Conservation (phyloP, 108 stramenopile genomes). For the Skeletonema potamos region DNA sequence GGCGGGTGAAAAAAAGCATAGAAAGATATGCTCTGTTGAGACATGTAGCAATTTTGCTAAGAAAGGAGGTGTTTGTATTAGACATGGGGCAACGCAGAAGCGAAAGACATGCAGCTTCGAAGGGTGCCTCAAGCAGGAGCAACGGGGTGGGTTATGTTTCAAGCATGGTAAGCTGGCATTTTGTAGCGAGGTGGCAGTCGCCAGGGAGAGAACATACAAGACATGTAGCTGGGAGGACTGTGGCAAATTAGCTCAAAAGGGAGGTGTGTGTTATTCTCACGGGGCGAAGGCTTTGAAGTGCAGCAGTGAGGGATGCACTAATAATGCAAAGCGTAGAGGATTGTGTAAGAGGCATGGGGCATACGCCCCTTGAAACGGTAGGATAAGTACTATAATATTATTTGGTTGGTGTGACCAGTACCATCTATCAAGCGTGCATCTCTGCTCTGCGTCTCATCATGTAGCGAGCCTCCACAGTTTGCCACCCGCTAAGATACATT, state of each 20-base stretch:
- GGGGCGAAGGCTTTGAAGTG: not conserved
- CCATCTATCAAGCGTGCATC: no score
- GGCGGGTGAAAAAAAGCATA: not conserved
- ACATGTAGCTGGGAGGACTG: not conserved
- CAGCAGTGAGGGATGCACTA: not conserved
- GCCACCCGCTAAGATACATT: no score
- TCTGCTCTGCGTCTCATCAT: no score
- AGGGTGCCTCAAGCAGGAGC: not conserved
- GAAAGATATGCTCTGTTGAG: not conserved
- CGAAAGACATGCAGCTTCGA: not conserved
- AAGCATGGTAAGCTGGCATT: no score
- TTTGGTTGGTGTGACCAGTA: no score
- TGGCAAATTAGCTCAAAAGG: not conserved
- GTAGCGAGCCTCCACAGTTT: no score
- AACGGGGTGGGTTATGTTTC: no score
- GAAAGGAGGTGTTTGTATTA: not conserved
- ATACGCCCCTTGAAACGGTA: not conserved
- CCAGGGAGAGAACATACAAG: no score
- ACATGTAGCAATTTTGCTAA: not conserved
- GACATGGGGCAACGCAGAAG: no score
- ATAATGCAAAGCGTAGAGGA: not conserved
- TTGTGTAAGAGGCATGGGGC: conserved; percentile 5
- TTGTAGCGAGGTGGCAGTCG: no score
- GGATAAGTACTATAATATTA: no score
- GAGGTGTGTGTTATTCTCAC: not conserved